These are phyloP conservation scores for Bipolaris zeicola DNA, from an alignment of 2,329 filamentous ascomycete genomes.

Conservation along the genomic window DNA sequence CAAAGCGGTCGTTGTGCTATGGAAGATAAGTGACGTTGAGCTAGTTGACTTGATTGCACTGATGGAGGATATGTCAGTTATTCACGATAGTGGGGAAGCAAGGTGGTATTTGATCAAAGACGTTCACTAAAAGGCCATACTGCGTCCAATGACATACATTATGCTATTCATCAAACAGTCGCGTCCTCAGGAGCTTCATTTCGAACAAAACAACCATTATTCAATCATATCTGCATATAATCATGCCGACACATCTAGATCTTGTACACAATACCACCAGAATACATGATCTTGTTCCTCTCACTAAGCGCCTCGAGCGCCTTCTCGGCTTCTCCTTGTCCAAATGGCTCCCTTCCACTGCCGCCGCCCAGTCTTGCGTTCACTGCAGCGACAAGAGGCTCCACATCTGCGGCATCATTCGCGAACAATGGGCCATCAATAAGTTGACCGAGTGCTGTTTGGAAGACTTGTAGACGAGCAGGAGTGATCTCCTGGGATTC, in stretches of 20 bases:
- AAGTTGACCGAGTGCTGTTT: conserved; percentile 78
- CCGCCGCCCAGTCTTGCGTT: conserved; percentile 72
- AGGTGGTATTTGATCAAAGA: too few relatives aligned
- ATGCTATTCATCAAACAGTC: background rate
- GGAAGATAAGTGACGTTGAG: too few relatives aligned
- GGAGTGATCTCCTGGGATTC: conserved; percentile 60
- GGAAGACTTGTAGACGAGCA: conserved; percentile 74
- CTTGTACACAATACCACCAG: conserved; percentile 58
- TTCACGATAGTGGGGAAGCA: too few relatives aligned
- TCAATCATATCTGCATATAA: background rate
- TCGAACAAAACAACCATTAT: background rate
- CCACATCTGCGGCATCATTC: conserved; percentile 80
- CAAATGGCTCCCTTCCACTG: conserved; percentile 65
- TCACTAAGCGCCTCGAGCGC: conserved; percentile 81
- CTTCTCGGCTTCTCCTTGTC: conserved; percentile 71
- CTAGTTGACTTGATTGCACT: too few relatives aligned
- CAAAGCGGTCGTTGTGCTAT: background rate
- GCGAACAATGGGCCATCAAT: conserved; percentile 83
- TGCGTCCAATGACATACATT: too few relatives aligned
- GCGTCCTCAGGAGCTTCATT: background rate
- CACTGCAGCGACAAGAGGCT: conserved; percentile 76
- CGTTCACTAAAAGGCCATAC: background rate
- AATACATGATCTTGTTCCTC: conserved; percentile 83
- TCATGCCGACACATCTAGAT: conserved; percentile 29
- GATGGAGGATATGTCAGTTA: too few relatives aligned